A percentile compares a stretch with the other conserved stretches of the same genome.
Conservation (phyloP, 2,329 filamentous ascomycete genomes). For the Shiraia sp. region DNA sequence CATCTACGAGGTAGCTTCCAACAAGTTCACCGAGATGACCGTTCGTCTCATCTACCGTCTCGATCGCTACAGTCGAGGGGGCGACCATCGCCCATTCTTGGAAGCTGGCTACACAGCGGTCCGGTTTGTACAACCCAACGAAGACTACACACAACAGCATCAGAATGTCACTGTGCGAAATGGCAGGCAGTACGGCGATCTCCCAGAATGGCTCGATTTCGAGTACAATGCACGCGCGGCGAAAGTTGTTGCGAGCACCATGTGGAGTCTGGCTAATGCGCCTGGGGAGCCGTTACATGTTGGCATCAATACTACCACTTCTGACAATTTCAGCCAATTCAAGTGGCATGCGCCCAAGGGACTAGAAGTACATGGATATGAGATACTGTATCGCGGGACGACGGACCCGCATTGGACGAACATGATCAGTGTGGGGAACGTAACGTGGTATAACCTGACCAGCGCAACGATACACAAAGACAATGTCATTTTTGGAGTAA, state of each 20-base stretch:
- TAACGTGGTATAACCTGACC: slow-evolving; percentile 41
- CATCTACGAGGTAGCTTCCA: slow-evolving; percentile 57
- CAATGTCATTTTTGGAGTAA: slow-evolving; percentile 58
- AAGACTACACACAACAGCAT: slow-evolving; percentile 60
- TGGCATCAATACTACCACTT: slow-evolving; percentile 46
- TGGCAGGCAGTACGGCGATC: slow-evolving; percentile 57
- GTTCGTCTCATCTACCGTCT: slow-evolving; percentile 58
- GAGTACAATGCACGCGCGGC: slow-evolving; percentile 58
- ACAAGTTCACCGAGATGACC: slow-evolving; percentile 55
- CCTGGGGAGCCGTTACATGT: slow-evolving; percentile 55
- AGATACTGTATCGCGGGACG: slow-evolving; percentile 58
- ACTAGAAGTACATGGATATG: slow-evolving; percentile 50
- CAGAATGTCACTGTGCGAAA: slow-evolving; percentile 54
- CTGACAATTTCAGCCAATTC: slow-evolving; percentile 55
- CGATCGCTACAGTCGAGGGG: slow-evolving; percentile 59
- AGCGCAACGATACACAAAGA: slow-evolving; percentile 57
- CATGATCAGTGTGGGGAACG: slow-evolving; percentile 51
- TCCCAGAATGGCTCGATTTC: slow-evolving; percentile 58
- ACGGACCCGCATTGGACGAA: slow-evolving; percentile 55
- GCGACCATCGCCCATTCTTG: slow-evolving; percentile 59
- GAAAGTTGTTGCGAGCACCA: slow-evolving; percentile 55
- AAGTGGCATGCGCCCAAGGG: slow-evolving; percentile 50
- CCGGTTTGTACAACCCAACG: slow-evolving; percentile 59
- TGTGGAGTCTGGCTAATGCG: slow-evolving; percentile 57
- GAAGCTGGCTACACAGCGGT: slow-evolving; percentile 56